Evolutionary conservation across 1,284 basidiomycete species (phyloP).

Genomic region (Vanrija sp.): DNA sequence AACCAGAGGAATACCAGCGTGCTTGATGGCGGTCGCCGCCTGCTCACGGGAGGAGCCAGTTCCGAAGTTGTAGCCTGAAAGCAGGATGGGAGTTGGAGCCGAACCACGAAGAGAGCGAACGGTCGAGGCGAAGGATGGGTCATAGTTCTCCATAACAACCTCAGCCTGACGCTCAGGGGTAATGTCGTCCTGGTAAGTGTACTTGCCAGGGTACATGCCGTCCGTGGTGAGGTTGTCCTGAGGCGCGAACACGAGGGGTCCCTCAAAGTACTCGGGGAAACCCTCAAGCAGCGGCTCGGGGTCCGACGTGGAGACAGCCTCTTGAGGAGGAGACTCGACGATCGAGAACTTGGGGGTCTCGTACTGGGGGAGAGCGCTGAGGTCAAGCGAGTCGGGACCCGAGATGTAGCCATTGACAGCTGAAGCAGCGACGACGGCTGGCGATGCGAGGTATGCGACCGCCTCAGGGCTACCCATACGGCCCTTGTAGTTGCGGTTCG

Average conservation of each 20-base stretch:
- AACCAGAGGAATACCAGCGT: slow-evolving; percentile 88
- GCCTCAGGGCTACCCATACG: slow-evolving; percentile 96
- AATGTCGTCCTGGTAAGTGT: slow-evolving; percentile 99
- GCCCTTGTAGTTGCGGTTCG: slow-evolving; percentile 98
- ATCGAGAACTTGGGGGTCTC: slow-evolving; percentile 51
- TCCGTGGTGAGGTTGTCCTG: slow-evolving; percentile 99
- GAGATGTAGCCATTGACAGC: slow-evolving; percentile 89
- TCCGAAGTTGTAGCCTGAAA: slow-evolving; percentile 97
- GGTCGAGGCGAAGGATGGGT: slow-evolving; percentile 74
- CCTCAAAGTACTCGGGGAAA: slow-evolving; percentile 80
- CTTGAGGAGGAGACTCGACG: slow-evolving; percentile 24
- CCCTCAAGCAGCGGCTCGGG: slow-evolving; percentile 67
- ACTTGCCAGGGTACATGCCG: slow-evolving; percentile 98
- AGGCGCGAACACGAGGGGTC: slow-evolving; percentile 83
- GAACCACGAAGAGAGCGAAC: slow-evolving; percentile 60
- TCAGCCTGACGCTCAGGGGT: slow-evolving; percentile 90
- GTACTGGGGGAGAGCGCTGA: slow-evolving; percentile 55
- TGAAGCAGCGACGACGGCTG: slow-evolving; percentile 93
- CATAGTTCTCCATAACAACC: slow-evolving; percentile 98
- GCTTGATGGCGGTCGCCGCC: slow-evolving; percentile 93
- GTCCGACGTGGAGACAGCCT: slow-evolving; percentile 51
- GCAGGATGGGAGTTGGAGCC: slow-evolving; percentile 60
- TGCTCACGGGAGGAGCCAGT: slow-evolving; percentile 99
- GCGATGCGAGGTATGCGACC: slow-evolving; percentile 90
- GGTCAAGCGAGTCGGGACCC: slow-evolving; percentile 69